Evolutionary conservation across 352 stramenopile species (phyloP), one percentile per base, ranked within the genome.

Genomic region (Phytophthora cajani): DNA sequence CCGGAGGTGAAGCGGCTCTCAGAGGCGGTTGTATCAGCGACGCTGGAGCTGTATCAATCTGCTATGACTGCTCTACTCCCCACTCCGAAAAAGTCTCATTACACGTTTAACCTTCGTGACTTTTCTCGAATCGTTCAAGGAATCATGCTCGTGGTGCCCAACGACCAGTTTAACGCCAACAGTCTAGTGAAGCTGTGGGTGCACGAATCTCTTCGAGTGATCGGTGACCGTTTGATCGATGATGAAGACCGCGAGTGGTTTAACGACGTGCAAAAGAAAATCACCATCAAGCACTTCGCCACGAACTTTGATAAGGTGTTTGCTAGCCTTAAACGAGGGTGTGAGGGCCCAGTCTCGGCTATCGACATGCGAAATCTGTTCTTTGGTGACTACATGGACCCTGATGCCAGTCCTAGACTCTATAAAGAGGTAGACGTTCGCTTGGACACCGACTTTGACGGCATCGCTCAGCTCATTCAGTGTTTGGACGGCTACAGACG

Each of bases 91-190:
- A 98, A 98, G 79, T 97, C 88, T 16, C 96, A 98, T 78, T 99
- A 99, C 78, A 98, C 95, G 16, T 99, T 98, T 77, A 98, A 98
- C 53, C 66, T 99, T 56, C 87, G 95, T 6, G 95, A 98, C 70
- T 98, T 98, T 60, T 93, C 88, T 36, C 80, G 94, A 50, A 93
- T 98, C 38, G 88, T 98, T 7, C 95, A 98, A 62, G 95, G 95
- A 30, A 91, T 98, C 27, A 94, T 98, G 80, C 79, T 98, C 14
- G 88, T 97, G 4, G 81, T 88, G 5, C 78, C 90, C 1, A 94
- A 78, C 38, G 91, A 98, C 12, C 62, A 82, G 33, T 98, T 98
- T 38, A 85, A 80, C 2, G 84, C 90, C 9, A 93, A 81, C 11
- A 86, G 71, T 19, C 79, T 98, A 19, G 89, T 97, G 10, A 95